These are phyloP conservation scores for Cryptococcus amylolentus DNA, from an alignment of 1,284 basidiomycete species.

Conservation along the genomic window DNA sequence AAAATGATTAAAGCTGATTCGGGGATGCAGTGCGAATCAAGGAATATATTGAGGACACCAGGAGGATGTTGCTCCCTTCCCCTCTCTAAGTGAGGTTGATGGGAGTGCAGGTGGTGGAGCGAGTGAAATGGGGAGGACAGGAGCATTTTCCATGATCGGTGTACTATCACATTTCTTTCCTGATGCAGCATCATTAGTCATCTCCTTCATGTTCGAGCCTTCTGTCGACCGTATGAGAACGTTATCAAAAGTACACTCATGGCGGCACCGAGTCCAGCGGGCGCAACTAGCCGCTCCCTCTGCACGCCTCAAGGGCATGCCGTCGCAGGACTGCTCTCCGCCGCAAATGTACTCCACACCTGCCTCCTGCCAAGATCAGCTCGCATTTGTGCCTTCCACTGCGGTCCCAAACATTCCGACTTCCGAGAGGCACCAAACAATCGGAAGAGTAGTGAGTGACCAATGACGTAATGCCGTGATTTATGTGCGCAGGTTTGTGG, in stretches of 20 bases:
- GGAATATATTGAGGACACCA: constrained; percentile 66
- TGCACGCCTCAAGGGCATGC: too few relatives aligned
- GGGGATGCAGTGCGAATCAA: constrained; percentile 60
- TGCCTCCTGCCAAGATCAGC: too few relatives aligned
- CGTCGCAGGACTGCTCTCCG: too few relatives aligned
- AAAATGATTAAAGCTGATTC: constrained; percentile 3
- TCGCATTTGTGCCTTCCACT: too few relatives aligned
- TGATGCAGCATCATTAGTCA: neutral
- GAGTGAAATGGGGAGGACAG: neutral
- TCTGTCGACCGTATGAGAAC: too few relatives aligned
- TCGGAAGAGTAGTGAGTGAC: neutral
- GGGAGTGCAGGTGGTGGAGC: neutral
- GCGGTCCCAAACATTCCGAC: too few relatives aligned
- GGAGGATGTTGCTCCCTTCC: constrained; percentile 59
- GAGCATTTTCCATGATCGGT: neutral
- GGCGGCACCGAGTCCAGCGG: too few relatives aligned
- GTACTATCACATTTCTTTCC: neutral
- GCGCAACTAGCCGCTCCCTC: too few relatives aligned
- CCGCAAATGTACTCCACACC: too few relatives aligned
- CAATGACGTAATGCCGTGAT: neutral
- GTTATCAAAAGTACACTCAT: too few relatives aligned
- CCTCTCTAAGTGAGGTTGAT: constrained; percentile 30
- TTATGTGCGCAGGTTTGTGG: neutral
- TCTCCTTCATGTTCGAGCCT: too few relatives aligned
- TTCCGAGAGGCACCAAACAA: too few relatives aligned